Base-by-base conservation (phyloP, 352 stramenopile species). In the Phytophthora citricola region DNA sequence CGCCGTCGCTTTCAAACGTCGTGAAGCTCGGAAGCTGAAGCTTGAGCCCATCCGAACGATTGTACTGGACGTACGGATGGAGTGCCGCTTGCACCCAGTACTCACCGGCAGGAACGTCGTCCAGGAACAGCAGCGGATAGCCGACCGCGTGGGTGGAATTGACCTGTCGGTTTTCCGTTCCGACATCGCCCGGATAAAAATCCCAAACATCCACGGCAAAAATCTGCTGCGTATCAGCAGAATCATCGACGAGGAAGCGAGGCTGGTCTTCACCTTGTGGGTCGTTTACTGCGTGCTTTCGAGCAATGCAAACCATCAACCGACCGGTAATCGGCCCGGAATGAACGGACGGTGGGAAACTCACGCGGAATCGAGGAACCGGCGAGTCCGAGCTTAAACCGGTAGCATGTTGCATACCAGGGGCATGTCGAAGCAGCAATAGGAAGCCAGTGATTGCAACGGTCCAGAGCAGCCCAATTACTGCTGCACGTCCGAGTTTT, bases 51-150 rank as follows among this genome's bases (percentile, higher is more conserved):
- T 90, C 81, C 29, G 78, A 87, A 27, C 81, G 81, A 59, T 88
- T 87, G 73, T 90, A 90, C 24, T 73, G 53, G 44, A 84, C 76
- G 54, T 90, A 90, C 60, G 81, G 78, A 29, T 88, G 78, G 52
- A 90, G 56, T 29, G 87, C 78, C 10, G 69, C 76, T 56, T 90
- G 81, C 24, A 90, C 66, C 81, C 78, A 90, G 72, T 90, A 90
- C 56, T 87, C 78, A 8, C 65, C 81, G 0, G 50, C 75, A 4
- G 81, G 72, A 7, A 90, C 68, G 40, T 85, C 71, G 4, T 71
- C 48, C 45, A 90, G 34, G 6, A 61, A 75, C 1, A 79, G 29
- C 54, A 87, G 48, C 2, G 81, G 81, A 58, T 88, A 90, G 1
- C 81, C 81, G 12, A 79, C 56, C 0, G 66, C 72, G 41, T 80